These are phyloP conservation scores for Gracilaria gracilis DNA, from an alignment of 23 red algal genomes.

Conservation along the genomic window DNA sequence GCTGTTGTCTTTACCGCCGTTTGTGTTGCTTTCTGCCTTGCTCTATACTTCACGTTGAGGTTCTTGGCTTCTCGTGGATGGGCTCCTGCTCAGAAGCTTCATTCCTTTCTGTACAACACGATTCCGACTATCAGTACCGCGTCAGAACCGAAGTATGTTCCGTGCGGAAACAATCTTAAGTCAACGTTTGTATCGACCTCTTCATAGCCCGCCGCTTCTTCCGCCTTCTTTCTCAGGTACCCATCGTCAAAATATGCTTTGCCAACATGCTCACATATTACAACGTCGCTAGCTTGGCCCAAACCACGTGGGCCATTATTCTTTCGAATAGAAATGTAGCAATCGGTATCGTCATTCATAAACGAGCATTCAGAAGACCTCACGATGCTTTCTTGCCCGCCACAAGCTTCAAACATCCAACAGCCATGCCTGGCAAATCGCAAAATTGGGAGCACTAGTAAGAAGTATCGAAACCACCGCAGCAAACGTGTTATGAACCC, in stretches of 20 bases:
- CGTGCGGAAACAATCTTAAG: conserved; percentile 17
- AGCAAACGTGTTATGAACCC: not conserved
- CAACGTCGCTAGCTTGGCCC: not conserved
- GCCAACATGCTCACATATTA: not conserved
- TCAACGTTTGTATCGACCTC: conserved; percentile 12
- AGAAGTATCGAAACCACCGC: not conserved
- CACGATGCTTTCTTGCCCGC: not conserved
- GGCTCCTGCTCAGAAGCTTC: conserved; percentile 11
- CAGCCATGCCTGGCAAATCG: not conserved
- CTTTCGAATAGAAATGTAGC: not conserved
- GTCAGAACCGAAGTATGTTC: not conserved
- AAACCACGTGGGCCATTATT: not conserved
- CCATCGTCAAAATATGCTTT: not conserved
- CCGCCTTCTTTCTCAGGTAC: not conserved
- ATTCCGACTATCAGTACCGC: not conserved
- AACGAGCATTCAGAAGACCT: not conserved
- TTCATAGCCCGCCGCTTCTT: not conserved
- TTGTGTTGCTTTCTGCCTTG: not conserved
- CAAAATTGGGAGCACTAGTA: not conserved
- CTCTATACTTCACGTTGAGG: not conserved
- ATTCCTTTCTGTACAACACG: not conserved
- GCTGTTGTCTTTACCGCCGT: not conserved
- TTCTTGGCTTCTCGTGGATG: conserved; percentile 6
- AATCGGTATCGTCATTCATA: not conserved
- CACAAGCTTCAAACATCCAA: not conserved